phyloP scores from a whole-genome alignment of 2,329 filamentous ascomycete genomes.

The Sphaerulina populicola region DNA sequence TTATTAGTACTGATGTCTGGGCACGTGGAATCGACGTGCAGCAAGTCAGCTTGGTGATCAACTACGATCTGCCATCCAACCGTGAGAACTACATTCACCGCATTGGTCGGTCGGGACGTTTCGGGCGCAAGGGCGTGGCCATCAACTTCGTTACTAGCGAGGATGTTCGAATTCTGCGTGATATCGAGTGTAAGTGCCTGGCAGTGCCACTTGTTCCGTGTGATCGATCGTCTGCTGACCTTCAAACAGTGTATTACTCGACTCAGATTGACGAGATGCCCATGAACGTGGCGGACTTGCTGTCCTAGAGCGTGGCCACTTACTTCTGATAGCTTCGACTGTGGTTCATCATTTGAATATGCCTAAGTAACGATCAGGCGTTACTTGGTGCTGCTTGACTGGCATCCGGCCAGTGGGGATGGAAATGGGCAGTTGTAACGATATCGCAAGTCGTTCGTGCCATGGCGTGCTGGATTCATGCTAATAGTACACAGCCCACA shows the following conservation, averaged over 20 bases:
- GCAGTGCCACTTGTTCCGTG: neutral
- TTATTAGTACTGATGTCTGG: constrained; percentile 97
- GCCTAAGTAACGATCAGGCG: neutral
- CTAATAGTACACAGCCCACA: constrained; percentile 8
- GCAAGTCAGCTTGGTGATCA: constrained; percentile 96
- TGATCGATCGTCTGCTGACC: neutral
- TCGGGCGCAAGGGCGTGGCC: constrained; percentile 95
- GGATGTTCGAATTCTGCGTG: constrained; percentile 90
- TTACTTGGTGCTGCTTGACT: constrained; percentile 6
- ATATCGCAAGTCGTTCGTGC: constrained; percentile 21
- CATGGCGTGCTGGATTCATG: neutral
- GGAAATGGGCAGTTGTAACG: constrained; percentile 29
- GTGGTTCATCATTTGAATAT: neutral
- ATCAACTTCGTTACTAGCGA: constrained; percentile 99
- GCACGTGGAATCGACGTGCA: constrained; percentile 98
- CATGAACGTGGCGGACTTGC: constrained; percentile 59
- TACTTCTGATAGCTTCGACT: too few species aligned
- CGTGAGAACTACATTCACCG: constrained; percentile 99
- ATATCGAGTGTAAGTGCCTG: constrained; percentile 74
- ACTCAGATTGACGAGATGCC: constrained; percentile 98
- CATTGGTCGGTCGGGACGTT: constrained; percentile 89
- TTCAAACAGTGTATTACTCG: constrained; percentile 69
- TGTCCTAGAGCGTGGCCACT: constrained; percentile 22
- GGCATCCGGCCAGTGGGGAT: constrained; percentile 30
- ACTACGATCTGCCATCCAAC: constrained; percentile 96